Conservation (phyloP, 805 yeast species). For the Isabelozyma heimii region DNA sequence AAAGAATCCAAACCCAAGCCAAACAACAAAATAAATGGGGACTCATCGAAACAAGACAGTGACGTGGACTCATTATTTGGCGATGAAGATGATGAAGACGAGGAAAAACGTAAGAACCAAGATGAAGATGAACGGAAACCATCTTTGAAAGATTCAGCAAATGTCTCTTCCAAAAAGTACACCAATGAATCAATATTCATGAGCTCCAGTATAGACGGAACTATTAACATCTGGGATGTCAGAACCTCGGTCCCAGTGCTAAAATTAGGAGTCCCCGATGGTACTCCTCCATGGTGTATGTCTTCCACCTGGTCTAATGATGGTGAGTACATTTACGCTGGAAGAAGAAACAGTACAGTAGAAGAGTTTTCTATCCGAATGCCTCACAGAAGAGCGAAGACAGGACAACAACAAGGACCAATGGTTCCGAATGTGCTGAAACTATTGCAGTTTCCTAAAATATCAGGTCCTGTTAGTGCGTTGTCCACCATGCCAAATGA, state of each 20-base stretch:
- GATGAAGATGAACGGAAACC: conserved; percentile 12
- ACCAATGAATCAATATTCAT: conserved; percentile 55
- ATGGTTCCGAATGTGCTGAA: conserved; percentile 49
- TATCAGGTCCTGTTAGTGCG: conserved; percentile 87
- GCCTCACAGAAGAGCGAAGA: conserved; percentile 36
- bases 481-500: conserved; percentile 78
- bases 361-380: conserved; percentile 70
- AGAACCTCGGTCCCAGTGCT: conserved; percentile 48
- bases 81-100: conserved; percentile 37
- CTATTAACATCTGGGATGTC: conserved; percentile 77
- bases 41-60: conserved; percentile 18
- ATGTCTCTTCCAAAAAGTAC: conserved; percentile 19
- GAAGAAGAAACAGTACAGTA: conserved; percentile 84
- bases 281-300: conserved; percentile 93
- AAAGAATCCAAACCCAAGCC: background rate
- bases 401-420: conserved; percentile 20
- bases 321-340: conserved; percentile 78
- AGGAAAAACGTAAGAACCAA: conserved; percentile 11
- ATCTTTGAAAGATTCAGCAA: conserved; percentile 8
- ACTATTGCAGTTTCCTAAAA: conserved; percentile 71
- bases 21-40: conserved; percentile 7
- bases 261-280: conserved; percentile 53
- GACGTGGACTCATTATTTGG: conserved; percentile 50
- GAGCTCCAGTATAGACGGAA: conserved; percentile 82
- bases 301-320: conserved; percentile 83